Percentiles rank a stretch among this genome's conserved stretches.
These are phyloP conservation scores for Pseudozyma tsukubaensis DNA, from an alignment of 1,284 basidiomycete species.

Conservation along the genomic window DNA sequence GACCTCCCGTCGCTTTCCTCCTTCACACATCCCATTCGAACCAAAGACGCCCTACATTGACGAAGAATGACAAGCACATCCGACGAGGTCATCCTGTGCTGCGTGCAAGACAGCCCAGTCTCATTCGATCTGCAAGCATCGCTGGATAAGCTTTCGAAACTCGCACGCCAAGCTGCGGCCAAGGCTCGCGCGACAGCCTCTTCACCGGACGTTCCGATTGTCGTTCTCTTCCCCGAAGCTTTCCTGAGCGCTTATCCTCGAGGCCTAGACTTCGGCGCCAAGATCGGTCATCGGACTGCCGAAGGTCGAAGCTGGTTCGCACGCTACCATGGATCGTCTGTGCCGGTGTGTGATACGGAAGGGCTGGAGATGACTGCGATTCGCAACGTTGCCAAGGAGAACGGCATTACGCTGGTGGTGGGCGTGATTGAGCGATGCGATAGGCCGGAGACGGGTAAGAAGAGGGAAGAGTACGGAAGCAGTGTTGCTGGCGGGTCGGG, in stretches of 20 bases:
- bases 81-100: conserved; percentile 44
- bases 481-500: conserved; percentile 70
- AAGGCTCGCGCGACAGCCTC: conserved; percentile 29
- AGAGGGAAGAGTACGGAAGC: conserved; percentile 36
- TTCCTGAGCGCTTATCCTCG: conserved; percentile 71
- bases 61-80: background rate
- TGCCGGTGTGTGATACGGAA: conserved; percentile 47
- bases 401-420: conserved; percentile 72
- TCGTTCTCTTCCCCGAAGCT: conserved; percentile 80
- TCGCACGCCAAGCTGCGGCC: conserved; percentile 37
- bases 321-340: conserved; percentile 36
- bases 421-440: conserved; percentile 76
- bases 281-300: conserved; percentile 43
- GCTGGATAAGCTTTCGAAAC: conserved; percentile 45
- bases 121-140: conserved; percentile 45
- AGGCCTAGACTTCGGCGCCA: conserved; percentile 58
- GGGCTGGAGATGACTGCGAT: conserved; percentile 43
- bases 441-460: conserved; percentile 28
- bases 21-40: background rate
- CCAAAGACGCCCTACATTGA: background rate
- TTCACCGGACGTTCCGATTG: conserved; percentile 18
- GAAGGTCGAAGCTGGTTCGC: conserved; percentile 52
- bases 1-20: background rate
- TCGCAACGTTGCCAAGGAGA: conserved; percentile 33
- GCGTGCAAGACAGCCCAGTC: conserved; percentile 50